Evolutionary conservation across 495 filamentous ascomycete genomes (phyloP).

Genomic region (Bryoglossum gracile): DNA sequence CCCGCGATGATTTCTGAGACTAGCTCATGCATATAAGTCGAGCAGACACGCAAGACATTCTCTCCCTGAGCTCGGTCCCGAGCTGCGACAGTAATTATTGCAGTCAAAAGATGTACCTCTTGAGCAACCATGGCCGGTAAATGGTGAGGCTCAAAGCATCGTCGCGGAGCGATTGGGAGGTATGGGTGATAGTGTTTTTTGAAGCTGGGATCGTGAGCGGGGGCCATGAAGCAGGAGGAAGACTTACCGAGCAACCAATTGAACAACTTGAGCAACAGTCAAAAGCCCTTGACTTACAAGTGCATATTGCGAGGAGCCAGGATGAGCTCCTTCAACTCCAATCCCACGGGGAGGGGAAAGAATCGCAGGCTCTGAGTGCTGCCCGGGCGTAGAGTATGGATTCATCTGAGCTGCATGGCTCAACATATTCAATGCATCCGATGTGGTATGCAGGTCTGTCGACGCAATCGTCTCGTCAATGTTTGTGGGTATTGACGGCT

Average conservation of each 20-base stretch:
- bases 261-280: constrained; percentile 39
- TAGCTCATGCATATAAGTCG: constrained; percentile 53
- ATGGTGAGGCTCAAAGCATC: constrained; percentile 39
- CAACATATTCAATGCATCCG: constrained; percentile 38
- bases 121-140: constrained; percentile 40
- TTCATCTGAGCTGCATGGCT: constrained; percentile 35
- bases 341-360: background rate
- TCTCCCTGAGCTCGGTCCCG: constrained; percentile 49
- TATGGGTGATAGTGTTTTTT: constrained; percentile 50
- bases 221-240: background rate
- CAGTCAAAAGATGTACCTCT: constrained; percentile 52
- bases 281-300: constrained; percentile 45
- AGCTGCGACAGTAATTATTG: constrained; percentile 53
- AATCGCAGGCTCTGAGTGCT: background rate
- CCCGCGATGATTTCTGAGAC: constrained; percentile 54
- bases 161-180: constrained; percentile 49
- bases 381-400: constrained; percentile 14
- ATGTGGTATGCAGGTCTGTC: constrained; percentile 34
- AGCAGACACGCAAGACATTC: constrained; percentile 49
- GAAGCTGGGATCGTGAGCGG: constrained; percentile 3
- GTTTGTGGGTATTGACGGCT: constrained; percentile 22
- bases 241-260: constrained; percentile 45
- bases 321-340: background rate
- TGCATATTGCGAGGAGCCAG: constrained; percentile 33
- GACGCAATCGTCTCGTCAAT: constrained; percentile 31